Base-by-base conservation (phyloP, 352 stramenopile species). In the Albugo candida region DNA sequence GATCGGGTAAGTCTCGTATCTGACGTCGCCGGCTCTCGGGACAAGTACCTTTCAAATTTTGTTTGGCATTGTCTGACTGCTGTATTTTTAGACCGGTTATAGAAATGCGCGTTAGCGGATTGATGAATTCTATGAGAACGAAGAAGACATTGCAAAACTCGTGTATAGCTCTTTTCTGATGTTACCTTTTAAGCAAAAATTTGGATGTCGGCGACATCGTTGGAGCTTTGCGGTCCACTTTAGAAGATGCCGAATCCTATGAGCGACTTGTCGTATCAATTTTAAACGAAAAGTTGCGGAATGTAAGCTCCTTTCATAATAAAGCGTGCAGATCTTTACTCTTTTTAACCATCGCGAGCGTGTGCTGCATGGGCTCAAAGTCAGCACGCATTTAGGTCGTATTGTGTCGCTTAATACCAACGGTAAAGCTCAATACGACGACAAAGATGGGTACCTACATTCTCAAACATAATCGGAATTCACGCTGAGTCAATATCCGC, bases 291-390 rank as follows among this genome's bases (percentile, higher is more conserved):
- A 86, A 87, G 54, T 68, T 75, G 13, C 74, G 75, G 50, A 89
- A 85, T 27, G 78, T 92, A 67, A 53, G 72, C 65, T 17, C 10
- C 11, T 38, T 34, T 20, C 34, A 39, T 21, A 47, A n/a, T n/a
- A n/a, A n/a, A 42, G 16, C 10, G 19, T 48, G 8, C 17, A 21
- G 43, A 18, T 48, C 31, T 49, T n/a, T 11, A 50, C 43, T 11
- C 24, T 19, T 16, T 0, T 34, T 38, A 53, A 92, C 74, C 79
- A 92, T 52, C 70, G 70, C 12, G 63, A 64, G 20, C 77, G 77
- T 39, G 76, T 86, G 50, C 46, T 88, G 24, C 79, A 92, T 38
- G 70, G 73, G 38, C 79, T 89, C 55, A 86, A 87, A 42, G 74
- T 92, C 47, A 85, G 76, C 60, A 73, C 75, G 24, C 60, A 86